Evolutionary conservation across 1,284 basidiomycete genomes (phyloP).

Genomic region (Cutaneotrichosporon cutaneum): DNA sequence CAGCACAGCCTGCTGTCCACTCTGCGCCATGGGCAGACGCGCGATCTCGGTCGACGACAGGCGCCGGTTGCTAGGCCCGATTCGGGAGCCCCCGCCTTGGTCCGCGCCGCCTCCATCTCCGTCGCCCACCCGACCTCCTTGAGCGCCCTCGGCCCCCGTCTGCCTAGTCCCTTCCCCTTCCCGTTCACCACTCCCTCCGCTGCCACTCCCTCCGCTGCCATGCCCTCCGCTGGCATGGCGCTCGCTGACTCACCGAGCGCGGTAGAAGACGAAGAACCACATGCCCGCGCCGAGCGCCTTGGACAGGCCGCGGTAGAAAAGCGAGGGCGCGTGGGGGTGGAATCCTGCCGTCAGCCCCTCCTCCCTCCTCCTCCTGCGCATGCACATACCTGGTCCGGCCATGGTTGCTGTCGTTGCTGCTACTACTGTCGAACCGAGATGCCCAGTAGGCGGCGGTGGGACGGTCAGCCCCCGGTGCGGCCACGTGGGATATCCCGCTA

Average conservation of each 20-base stretch:
- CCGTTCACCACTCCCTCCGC: background rate
- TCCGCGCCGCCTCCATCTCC: too few species aligned
- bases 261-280: conserved; percentile 99
- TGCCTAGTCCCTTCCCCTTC: background rate
- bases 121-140: too few species aligned
- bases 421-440: background rate
- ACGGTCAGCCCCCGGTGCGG: background rate
- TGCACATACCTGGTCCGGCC: conserved; percentile 39
- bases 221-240: too few species aligned
- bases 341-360: conserved; percentile 61
- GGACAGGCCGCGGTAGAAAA: conserved; percentile 71
- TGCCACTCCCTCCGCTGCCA: background rate
- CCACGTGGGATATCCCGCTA: conserved; percentile 12
- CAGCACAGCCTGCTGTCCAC: too few species aligned
- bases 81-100: too few species aligned
- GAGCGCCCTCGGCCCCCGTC: too few species aligned
- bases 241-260: conserved; percentile 68
- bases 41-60: too few species aligned
- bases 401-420: conserved; percentile 21
- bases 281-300: conserved; percentile 85
- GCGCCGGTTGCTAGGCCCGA: too few species aligned
- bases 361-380: background rate
- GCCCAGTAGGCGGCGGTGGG: background rate
- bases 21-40: too few species aligned
- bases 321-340: conserved; percentile 76